Evolutionary conservation across 2,329 filamentous ascomycete genomes (phyloP).

Genomic region (Dactylonectria estremocensis): DNA sequence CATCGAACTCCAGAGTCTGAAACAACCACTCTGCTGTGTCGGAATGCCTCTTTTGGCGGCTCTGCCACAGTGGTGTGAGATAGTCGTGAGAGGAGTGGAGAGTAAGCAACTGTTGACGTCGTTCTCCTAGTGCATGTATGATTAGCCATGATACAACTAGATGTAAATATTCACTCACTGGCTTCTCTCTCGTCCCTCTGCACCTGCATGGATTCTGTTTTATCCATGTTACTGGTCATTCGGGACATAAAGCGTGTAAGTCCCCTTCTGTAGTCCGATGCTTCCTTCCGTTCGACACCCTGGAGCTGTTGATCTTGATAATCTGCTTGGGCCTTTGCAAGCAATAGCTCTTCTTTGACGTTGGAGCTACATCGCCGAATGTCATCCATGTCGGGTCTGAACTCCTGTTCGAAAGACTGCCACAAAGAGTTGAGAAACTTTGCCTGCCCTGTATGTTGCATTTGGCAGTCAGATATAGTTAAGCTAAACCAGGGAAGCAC

Average conservation of each 20-base stretch:
- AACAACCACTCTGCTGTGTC: slow-evolving; percentile 51
- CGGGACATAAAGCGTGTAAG: too few species aligned
- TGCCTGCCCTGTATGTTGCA: too few species aligned
- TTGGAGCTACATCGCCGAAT: slow-evolving; percentile 38
- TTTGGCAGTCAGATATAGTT: too few species aligned
- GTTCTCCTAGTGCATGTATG: slow-evolving; percentile 15
- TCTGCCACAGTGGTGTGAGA: slow-evolving; percentile 45
- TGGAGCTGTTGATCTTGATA: slow-evolving; percentile 42
- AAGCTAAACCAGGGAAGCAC: too few species aligned
- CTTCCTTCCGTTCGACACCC: slow-evolving; percentile 32
- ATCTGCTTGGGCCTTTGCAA: slow-evolving; percentile 47
- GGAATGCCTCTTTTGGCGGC: slow-evolving; percentile 45
- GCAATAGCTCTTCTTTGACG: slow-evolving; percentile 44
- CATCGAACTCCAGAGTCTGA: slow-evolving; percentile 40
- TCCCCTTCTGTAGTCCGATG: background rate
- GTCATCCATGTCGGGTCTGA: slow-evolving; percentile 42
- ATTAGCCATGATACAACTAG: too few species aligned
- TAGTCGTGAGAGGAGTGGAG: slow-evolving; percentile 48
- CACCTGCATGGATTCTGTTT: too few species aligned
- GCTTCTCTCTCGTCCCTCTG: slow-evolving; percentile 13
- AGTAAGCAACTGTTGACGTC: slow-evolving; percentile 46
- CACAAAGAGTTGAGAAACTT: slow-evolving; percentile 41
- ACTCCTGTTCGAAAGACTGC: slow-evolving; percentile 50
- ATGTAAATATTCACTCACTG: slow-evolving; percentile 4
- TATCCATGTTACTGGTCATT: too few species aligned